Percentiles rank a stretch among this genome's conserved stretches.
phyloP scores from a whole-genome alignment of 306 rosid genomes.

The Trifolium pratense region DNA sequence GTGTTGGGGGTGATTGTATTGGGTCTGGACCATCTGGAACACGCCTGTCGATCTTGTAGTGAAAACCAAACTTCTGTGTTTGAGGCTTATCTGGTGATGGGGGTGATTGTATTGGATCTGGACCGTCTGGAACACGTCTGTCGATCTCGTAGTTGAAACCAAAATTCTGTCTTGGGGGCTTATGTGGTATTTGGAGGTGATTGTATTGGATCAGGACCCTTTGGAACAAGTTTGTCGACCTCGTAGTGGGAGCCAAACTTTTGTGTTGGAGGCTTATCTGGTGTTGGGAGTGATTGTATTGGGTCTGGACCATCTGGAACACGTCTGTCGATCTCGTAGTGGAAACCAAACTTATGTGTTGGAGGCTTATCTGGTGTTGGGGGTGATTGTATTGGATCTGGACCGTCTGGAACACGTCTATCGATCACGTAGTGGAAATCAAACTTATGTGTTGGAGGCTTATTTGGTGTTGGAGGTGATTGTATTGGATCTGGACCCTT shows the following conservation, averaged over 20 bases:
- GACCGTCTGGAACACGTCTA: not conserved
- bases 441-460: not conserved
- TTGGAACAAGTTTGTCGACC: not conserved
- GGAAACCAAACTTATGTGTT: not conserved
- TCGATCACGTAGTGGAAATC: not conserved
- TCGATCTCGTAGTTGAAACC: too few relatives aligned
- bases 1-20: too few relatives aligned
- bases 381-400: not conserved
- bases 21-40: not conserved
- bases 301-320: not conserved
- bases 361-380: not conserved
- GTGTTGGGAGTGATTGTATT: not conserved
- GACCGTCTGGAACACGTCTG: too few relatives aligned
- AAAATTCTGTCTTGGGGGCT: not conserved
- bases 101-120: too few relatives aligned
- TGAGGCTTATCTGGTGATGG: too few relatives aligned
- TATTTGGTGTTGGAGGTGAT: not conserved
- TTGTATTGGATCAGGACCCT: not conserved
- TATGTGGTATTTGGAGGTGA: not conserved
- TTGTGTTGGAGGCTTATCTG: not conserved
- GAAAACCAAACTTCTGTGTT: too few relatives aligned
- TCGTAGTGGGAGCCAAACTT: not conserved
- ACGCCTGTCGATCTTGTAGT: not conserved
- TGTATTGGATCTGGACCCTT: not conserved
- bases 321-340: not conserved